Percentiles rank a stretch among this genome's conserved stretches.
phyloP scores from a whole-genome alignment of 768 basidiomycete species.

The Rhizopogon vulgaris region DNA sequence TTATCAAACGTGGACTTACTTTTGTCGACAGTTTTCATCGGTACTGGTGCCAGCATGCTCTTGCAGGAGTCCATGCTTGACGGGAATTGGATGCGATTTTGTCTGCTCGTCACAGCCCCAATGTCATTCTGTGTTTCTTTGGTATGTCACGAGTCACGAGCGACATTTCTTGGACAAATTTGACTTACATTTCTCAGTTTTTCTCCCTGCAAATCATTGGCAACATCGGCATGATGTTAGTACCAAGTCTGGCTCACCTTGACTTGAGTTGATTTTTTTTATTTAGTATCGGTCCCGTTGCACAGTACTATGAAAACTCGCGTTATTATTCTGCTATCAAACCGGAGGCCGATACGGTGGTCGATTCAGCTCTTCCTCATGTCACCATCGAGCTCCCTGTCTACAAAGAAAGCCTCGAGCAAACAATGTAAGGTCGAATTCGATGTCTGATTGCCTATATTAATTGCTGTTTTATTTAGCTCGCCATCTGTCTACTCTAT shows the following conservation, averaged over 20 bases:
- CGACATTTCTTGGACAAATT: slow-evolving; percentile 1
- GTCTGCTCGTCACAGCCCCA: slow-evolving; percentile 57
- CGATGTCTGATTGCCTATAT: not conserved
- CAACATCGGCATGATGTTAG: slow-evolving; percentile 63
- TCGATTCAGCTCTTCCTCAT: slow-evolving; percentile 64
- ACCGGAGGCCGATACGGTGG: slow-evolving; percentile 54
- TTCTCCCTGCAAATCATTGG: slow-evolving; percentile 64
- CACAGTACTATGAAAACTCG: slow-evolving; percentile 82
- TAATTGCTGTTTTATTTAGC: slow-evolving; percentile 23
- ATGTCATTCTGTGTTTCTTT: slow-evolving; percentile 73
- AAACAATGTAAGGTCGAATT: slow-evolving; percentile 60
- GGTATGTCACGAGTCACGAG: slow-evolving; percentile 34
- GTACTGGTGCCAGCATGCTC: slow-evolving; percentile 50
- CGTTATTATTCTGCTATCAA: slow-evolving; percentile 71
- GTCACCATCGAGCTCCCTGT: slow-evolving; percentile 81
- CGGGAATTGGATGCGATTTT: slow-evolving; percentile 54
- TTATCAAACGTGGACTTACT: slow-evolving; percentile 5
- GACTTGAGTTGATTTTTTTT: slow-evolving; percentile 4
- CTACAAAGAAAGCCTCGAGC: slow-evolving; percentile 79
- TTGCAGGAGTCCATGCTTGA: slow-evolving; percentile 69
- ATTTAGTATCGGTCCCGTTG: slow-evolving; percentile 68
- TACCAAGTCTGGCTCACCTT: slow-evolving; percentile 7
- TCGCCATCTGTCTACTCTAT: slow-evolving; percentile 66
- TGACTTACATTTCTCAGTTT: slow-evolving; percentile 40
- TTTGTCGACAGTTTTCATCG: slow-evolving; percentile 53